Base-by-base conservation (phyloP, 2,329 filamentous ascomycete genomes). In the Stagonosporopsis rhizophila region DNA sequence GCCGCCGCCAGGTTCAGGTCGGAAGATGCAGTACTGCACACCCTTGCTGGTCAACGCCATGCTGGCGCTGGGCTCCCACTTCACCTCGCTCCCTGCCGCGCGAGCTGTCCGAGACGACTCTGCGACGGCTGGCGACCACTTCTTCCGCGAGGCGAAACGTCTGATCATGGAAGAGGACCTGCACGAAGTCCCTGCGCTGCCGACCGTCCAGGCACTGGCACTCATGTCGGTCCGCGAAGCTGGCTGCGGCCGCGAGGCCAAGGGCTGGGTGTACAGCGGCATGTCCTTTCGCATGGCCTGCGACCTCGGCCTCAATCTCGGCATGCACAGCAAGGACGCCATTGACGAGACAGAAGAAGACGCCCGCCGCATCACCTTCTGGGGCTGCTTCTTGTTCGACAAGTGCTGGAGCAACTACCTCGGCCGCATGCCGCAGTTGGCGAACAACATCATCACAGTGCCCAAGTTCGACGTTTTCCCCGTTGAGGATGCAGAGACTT, bases 331-430 rank as follows among this genome's bases (percentile, higher is more conserved):
- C 58, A 76, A 73, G 35, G 82, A 81, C 46, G 76, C 80, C 25
- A 82, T 94, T 62, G 87, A 87, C 58, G 91, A 96, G 55, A 85
- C 90, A 42, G 94, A 97, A 74, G 85, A 96, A 35, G 95, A 99
- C 77, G 93, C 92, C 2, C 84, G 95, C 35, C 85, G 91, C 49
- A 89, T 98, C 38, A 98, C 95, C 0, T 98, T 97, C 71, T 98
- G 95, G 95, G 95, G 95, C 6, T 97, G 93, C 74, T 98, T 95
- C 75, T 79, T 96, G n/a, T 96, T 98, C 74, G 95, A 99, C 80
- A 98, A 97, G 82, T 96, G 92, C 75, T 98, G 94, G 93, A 96
- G 93, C 45, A 98, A 97, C 74, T 98, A 98, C 67, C 85, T 98
- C 23, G 94, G 95, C 44, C 89, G 95, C 39, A 82, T 97, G 59